These are phyloP conservation scores for Platanus orientalis DNA, from an alignment of 164 flowering plant species.

Conservation along the genomic window DNA sequence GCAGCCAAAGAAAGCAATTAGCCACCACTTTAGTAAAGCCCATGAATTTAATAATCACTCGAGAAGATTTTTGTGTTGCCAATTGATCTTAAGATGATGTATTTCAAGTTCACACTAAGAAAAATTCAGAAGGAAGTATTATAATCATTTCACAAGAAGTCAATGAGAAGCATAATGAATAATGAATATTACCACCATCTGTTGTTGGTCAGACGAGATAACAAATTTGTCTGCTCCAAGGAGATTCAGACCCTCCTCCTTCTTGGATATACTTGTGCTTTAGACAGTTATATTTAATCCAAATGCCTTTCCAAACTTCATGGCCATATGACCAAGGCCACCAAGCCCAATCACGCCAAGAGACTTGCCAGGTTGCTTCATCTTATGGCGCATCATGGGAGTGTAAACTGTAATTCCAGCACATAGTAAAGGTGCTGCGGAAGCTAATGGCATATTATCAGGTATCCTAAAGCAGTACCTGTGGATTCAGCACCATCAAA, in stretches of 20 bases:
- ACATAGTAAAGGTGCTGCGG: slow-evolving; percentile 54
- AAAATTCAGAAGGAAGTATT: too few species aligned
- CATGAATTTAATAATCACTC: too few species aligned
- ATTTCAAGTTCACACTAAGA: too few species aligned
- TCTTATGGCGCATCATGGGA: slow-evolving; percentile 53
- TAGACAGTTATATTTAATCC: slow-evolving; percentile 48
- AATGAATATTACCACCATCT: too few species aligned
- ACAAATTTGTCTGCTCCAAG: too few species aligned
- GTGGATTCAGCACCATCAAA: slow-evolving; percentile 1
- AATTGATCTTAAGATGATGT: too few species aligned
- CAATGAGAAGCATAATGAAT: too few species aligned
- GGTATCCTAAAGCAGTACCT: slow-evolving; percentile 54
- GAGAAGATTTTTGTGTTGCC: too few species aligned
- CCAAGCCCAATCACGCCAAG: slow-evolving; percentile 56
- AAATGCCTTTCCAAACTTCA: slow-evolving; percentile 54
- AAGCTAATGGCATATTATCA: slow-evolving; percentile 34
- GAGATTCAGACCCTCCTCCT: slow-evolving; percentile 15
- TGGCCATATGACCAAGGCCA: slow-evolving; percentile 61
- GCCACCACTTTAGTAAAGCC: too few species aligned
- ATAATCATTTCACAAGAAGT: too few species aligned
- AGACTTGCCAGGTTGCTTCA: slow-evolving; percentile 59
- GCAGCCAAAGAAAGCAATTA: too few species aligned
- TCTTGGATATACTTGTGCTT: slow-evolving; percentile 50
- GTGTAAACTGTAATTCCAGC: slow-evolving; percentile 58
- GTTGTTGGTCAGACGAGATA: too few species aligned